Percentiles rank a stretch among this genome's conserved stretches.
Conservation (phyloP, 805 yeast genomes). For the Wickerhamomyces alni region DNA sequence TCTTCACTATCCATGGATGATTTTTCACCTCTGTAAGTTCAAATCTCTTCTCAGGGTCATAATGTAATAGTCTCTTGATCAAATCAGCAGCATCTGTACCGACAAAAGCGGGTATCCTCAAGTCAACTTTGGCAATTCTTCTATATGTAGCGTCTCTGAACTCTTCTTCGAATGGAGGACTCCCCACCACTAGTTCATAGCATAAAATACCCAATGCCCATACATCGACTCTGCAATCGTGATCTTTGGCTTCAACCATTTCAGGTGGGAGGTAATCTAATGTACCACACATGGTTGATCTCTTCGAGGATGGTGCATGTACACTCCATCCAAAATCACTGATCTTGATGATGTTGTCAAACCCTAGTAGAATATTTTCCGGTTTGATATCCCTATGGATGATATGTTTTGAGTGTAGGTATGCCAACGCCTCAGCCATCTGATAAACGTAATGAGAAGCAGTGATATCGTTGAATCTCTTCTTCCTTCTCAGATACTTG, state of each 20-base stretch:
- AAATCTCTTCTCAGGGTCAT: slow-evolving; percentile 64
- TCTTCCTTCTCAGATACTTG: slow-evolving; percentile 56
- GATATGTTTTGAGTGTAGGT: slow-evolving; percentile 72
- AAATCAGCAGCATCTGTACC: slow-evolving; percentile 74
- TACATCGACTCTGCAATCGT: slow-evolving; percentile 73
- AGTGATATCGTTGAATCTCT: slow-evolving; percentile 62
- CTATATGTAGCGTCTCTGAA: slow-evolving; percentile 74
- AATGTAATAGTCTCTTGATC: slow-evolving; percentile 54
- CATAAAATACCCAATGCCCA: slow-evolving; percentile 91
- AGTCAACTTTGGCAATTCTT: slow-evolving; percentile 72
- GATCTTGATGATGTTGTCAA: slow-evolving; percentile 70
- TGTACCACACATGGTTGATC: slow-evolving; percentile 91
- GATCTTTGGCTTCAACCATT: slow-evolving; percentile 78
- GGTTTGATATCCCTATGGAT: slow-evolving; percentile 94
- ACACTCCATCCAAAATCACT: slow-evolving; percentile 98
- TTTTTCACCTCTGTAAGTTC: slow-evolving; percentile 51
- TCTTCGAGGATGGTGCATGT: slow-evolving; percentile 45
- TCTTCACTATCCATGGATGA: slow-evolving; percentile 82
- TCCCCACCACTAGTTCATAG: slow-evolving; percentile 81
- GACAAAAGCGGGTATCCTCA: slow-evolving; percentile 64
- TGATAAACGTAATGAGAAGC: slow-evolving; percentile 82
- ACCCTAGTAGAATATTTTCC: slow-evolving; percentile 78
- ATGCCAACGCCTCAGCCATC: slow-evolving; percentile 71
- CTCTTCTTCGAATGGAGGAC: slow-evolving; percentile 87
- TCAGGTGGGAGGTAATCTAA: slow-evolving; percentile 94